phyloP scores from a whole-genome alignment of 2,329 filamentous ascomycete genomes.

The Sphaerulina vaccinii region DNA sequence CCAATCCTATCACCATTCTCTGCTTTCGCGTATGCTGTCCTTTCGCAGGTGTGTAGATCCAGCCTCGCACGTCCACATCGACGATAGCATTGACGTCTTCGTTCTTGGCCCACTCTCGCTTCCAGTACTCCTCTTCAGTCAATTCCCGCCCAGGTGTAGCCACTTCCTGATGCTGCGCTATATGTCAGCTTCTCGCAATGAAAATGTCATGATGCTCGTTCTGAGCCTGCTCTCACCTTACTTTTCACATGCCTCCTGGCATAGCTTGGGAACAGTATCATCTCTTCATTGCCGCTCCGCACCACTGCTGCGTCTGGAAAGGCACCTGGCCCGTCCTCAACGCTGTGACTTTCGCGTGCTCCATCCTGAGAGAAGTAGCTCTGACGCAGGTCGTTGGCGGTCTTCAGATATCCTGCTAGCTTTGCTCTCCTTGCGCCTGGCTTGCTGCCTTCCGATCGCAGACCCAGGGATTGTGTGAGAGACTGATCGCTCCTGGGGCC shows the following conservation, averaged over 20 bases:
- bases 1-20: conserved; percentile 79
- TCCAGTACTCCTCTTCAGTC: conserved; percentile 63
- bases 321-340: conserved; percentile 50
- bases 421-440: conserved; percentile 73
- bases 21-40: conserved; percentile 86
- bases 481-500: conserved; percentile 25
- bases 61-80: conserved; percentile 91
- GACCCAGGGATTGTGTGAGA: conserved; percentile 38
- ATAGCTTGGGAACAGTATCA: conserved; percentile 94
- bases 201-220: background rate
- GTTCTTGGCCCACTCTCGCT: conserved; percentile 71
- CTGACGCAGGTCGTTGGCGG: conserved; percentile 70
- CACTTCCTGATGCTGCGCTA: conserved; percentile 14
- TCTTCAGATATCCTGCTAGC: conserved; percentile 70
- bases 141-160: conserved; percentile 24
- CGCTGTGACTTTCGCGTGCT: conserved; percentile 26
- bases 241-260: conserved; percentile 67
- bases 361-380: conserved; percentile 52
- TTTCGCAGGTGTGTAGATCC: conserved; percentile 84
- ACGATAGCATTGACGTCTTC: conserved; percentile 83
- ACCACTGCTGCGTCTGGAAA: conserved; percentile 85
- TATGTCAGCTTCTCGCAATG: conserved; percentile 1
- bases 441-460: conserved; percentile 49
- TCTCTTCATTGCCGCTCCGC: conserved; percentile 78
- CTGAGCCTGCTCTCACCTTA: conserved; percentile 37